Base-by-base conservation (phyloP, 768 basidiomycete genomes). In the Fistulinella prunicolor region DNA sequence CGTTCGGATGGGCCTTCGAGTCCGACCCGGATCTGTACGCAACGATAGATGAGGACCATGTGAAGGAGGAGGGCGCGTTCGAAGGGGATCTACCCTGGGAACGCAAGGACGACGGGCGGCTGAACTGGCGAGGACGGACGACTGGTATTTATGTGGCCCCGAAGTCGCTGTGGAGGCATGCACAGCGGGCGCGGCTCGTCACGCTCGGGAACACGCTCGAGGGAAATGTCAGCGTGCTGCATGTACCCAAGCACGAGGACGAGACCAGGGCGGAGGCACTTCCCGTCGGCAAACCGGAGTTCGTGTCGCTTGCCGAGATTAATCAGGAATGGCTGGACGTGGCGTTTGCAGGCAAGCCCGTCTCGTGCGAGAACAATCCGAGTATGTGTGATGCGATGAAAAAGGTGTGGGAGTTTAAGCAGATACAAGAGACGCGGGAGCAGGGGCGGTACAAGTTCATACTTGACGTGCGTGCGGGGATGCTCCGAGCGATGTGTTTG, bases 61-160 rank as follows among this genome's bases (percentile, higher is more conserved):
- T 16, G 4, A 30, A 46, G 3, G 32, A 17, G 1, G 26, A 72
- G 6, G 68, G 69, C 3, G 61, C 61, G 3, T 61, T 46, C 16
- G 70, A 82, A 54, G 62, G 55, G 3, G 81, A 88, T 62, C 77
- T 83, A 9, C 73, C 72, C 0, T 92, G 84, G 79, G 77, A 81
- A 14, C 71, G 77, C 26, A 89, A 85, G 68, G 23, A 67, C 1
- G 77, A 85, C 59, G 79, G 84, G 50, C 69, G 78, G 4, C 54
- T 89, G 16, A 70, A 81, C 34, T 90, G 89, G 89, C 73, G 89
- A 34, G 89, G 89, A 3, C 79, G 79, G 35, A 86, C 80, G 38
- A 89, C 88, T 0, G 89, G 88, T 9, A 84, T 81, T 17, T 68
- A 55, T 43, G 73, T 78, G 29, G 57, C 65, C 13, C 46, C 59